Evolutionary conservation across 306 rosid genomes (phyloP).

Genomic region (Malus sieversii): DNA sequence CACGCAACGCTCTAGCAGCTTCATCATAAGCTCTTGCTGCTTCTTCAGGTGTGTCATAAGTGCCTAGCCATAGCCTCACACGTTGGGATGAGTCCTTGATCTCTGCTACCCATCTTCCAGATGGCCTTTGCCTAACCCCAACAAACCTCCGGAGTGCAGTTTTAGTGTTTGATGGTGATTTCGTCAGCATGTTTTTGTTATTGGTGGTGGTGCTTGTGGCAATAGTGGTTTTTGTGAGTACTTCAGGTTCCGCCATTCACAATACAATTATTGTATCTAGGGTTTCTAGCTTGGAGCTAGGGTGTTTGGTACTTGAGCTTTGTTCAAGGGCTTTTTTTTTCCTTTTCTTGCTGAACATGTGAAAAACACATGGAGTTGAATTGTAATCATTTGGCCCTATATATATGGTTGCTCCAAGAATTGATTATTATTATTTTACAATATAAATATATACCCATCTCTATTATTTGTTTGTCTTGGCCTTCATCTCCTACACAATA

Average conservation of each 20-base stretch:
- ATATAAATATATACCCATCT: slow-evolving; percentile 27
- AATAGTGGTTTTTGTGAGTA: slow-evolving; percentile 29
- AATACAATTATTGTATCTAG: background rate
- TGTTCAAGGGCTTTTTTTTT: background rate
- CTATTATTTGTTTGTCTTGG: slow-evolving; percentile 23
- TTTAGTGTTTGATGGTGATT: slow-evolving; percentile 18
- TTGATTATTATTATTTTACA: slow-evolving; percentile 11
- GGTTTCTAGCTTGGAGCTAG: background rate
- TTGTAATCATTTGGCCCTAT: slow-evolving; percentile 16
- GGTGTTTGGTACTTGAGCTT: background rate
- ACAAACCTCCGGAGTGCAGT: slow-evolving; percentile 42
- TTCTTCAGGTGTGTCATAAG: slow-evolving; percentile 84
- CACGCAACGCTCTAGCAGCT: slow-evolving; percentile 70
- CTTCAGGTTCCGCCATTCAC: slow-evolving; percentile 52
- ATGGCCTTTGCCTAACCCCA: slow-evolving; percentile 86
- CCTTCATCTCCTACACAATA: slow-evolving; percentile 13
- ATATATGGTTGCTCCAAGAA: slow-evolving; percentile 28
- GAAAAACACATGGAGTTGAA: background rate
- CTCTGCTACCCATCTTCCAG: slow-evolving; percentile 95
- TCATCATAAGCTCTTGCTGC: slow-evolving; percentile 92
- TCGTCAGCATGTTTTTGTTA: slow-evolving; percentile 8
- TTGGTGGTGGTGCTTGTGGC: slow-evolving; percentile 1
- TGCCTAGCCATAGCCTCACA: slow-evolving; percentile 82
- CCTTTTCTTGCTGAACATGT: background rate
- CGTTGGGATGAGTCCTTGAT: slow-evolving; percentile 89